Evolutionary conservation across 78 protist genomes (phyloP), one percentile per base, ranked within the genome.

Genomic region (Diacronema lutheri): DNA sequence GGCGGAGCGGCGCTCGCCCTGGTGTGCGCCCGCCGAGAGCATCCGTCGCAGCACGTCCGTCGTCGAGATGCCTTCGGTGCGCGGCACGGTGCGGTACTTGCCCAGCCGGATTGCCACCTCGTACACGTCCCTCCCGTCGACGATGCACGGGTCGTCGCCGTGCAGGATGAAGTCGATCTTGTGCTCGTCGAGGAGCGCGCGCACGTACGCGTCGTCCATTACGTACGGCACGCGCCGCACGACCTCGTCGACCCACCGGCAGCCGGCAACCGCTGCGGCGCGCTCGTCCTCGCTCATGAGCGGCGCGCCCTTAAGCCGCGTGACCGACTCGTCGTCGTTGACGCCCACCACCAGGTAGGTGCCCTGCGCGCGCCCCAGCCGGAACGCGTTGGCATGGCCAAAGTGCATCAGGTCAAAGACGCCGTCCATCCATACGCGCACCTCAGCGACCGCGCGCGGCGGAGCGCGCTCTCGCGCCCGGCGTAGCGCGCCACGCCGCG

Each of bases 31-130:
- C 16, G 50, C 50, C 16, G 16, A 93, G 57, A 97, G 87, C 98
- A 97, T 92, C 66, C 99, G 93, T 23, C 96, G 97, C 1, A 96
- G 94, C 6, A 97, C 77, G 41, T 97, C 98, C 0, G 99, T 97
- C 29, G 98, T 97, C 41, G 94, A 87, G 64, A 97, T 88, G 37
- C 97, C 97, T 57, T 88, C 86, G 19, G 96, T 92, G 33, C 97
- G 89, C 90, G 88, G 69, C 83, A 73, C 83, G 74, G 88, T 88
- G 19, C 81, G 33, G 44, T 60, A 71, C 46, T 41, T 71, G 55
- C 79, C 79, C 23, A 41, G 33, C 29, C 10, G 16, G 60, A 93
- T 91, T 80, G 93, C 92, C 35, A 26, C 73, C n/a, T 71, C 89
- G 91, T 97, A 97, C 35, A 90, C 74, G 88, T 97, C 97, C 25